Base-by-base conservation (phyloP, 2,329 filamentous ascomycete genomes). In the Epichloe uncinata region DNA sequence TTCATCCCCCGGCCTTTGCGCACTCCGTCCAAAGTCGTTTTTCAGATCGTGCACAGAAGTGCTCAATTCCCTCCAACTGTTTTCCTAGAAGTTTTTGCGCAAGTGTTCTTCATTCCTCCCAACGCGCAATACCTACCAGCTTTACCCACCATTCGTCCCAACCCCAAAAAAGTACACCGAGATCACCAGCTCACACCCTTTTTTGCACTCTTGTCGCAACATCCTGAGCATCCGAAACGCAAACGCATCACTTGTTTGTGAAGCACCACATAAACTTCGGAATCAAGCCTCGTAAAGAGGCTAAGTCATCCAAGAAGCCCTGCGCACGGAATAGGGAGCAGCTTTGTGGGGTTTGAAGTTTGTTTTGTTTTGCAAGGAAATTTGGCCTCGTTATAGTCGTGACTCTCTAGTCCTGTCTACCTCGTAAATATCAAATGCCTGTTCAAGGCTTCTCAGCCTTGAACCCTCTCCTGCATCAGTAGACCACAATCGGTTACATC, bases 391-490 rank as follows among this genome's bases (percentile, higher is more conserved):
- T 58, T 59, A 53, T 64, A 63, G 63, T 63, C 57, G 61, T 66
- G 62, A 63, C 51, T 50, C 58, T 56, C 57, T 63, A 60, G 59
- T 58, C 48, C 50, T 59, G 55, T 61, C 57, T 57, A 57, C 58
- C 56, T 60, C 60, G 62, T 65, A 64, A 65, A 59, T 54, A 54
- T 53, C 57, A 53, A 57, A 60, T 62, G 60, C 54, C 55, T 55
- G 53, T 56, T 53, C 61, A 61, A 57, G 52, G 56, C 53, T 45
- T 55, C 53, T 53, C 50, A 53, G 47, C 45, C 48, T 58, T 57
- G 56, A 56, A 55, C 38, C 53, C 48, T 57, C 51, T 47, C 50
- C 55, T 38, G 56, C 56, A 59, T 57, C 55, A 65, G 61, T 64
- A 63, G 58, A 59, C 54, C 49, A 49, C 44, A 51, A 47, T 20